Evolutionary conservation across 2,329 filamentous ascomycete genomes (phyloP), one percentile per base, ranked within the genome.

Genomic region (Botrytis squamosa): DNA sequence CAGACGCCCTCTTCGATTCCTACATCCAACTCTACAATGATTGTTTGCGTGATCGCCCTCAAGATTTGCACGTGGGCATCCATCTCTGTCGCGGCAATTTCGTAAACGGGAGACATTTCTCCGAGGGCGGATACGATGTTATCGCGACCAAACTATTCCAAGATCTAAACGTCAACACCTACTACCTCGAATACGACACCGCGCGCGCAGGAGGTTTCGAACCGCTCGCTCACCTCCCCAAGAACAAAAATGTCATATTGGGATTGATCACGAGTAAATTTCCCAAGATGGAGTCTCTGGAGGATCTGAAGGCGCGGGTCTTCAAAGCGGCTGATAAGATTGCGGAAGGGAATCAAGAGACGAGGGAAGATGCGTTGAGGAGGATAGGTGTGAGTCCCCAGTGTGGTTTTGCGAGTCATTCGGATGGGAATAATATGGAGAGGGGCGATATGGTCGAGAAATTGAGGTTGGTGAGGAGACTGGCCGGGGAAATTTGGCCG

Each of bases 21-120:
- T 95, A 95, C 83, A 92, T 95, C 81, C 85, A 87, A 75, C 88
- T 93, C 77, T 94, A 94, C 85, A 94, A 94, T 81, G 90, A 92
- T 81, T 89, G 86, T 79, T 86, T 93, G 79, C 84, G 85, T 78
- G 87, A 88, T 78, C 84, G 89, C 0, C 91, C 92, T 0, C 81
- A 85, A 3, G 92, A 94, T 80, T 88, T 94, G 85, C 92, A 94
- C 82, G 87, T 93, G 4, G 92, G 92, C 64, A 90, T 95, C 25
- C 93, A 95, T 80, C 85, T 94, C 70, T 94, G 92, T 86, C 87
- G 87, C 14, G 87, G 87, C 67, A 92, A 92, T 83, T 92, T 91
- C 81, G 88, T 90, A 76, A 88, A 88, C 72, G 88, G 88, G 33
- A 86, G 89, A 42, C 88, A 91, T 82, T 92, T 92, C 78, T 88